phyloP scores from a whole-genome alignment of 129 eudicot species.

The Calendula officinalis region DNA sequence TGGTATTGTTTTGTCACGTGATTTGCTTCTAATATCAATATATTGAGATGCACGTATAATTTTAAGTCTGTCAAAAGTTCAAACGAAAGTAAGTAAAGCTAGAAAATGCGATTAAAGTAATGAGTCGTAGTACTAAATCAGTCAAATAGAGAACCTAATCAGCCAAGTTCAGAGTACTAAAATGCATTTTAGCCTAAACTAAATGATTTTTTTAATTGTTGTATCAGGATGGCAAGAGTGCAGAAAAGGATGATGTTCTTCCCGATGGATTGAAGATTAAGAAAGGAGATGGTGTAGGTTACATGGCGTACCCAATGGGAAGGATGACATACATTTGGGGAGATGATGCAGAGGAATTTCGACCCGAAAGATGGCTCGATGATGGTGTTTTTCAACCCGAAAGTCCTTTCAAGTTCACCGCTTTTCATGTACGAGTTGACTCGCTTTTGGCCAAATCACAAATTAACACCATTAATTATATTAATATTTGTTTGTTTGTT shows the following conservation, averaged over 20 bases:
- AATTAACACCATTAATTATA: not conserved
- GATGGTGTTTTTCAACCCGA: conserved; percentile 62
- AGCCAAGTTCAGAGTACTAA: too few relatives aligned
- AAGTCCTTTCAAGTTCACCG: conserved; percentile 56
- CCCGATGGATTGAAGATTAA: conserved; percentile 50
- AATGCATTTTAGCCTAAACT: too few relatives aligned
- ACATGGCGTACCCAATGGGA: conserved; percentile 56
- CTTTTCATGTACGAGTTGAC: not conserved
- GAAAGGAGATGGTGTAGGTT: conserved; percentile 42
- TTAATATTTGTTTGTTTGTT: not conserved
- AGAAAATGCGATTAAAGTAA: too few relatives aligned
- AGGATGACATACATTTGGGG: conserved; percentile 61
- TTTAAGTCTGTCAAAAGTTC: too few relatives aligned
- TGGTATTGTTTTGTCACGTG: too few relatives aligned
- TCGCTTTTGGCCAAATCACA: not conserved
- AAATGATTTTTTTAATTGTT: not conserved
- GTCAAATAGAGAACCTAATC: too few relatives aligned
- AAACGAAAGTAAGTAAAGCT: too few relatives aligned
- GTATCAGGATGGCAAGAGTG: conserved; percentile 33
- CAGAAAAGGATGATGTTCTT: conserved; percentile 41
- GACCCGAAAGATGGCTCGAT: conserved; percentile 68
- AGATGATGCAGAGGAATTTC: conserved; percentile 52
- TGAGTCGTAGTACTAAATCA: too few relatives aligned
- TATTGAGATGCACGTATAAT: too few relatives aligned
- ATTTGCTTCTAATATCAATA: too few relatives aligned